These are phyloP conservation scores for Papilionanthe hybrid DNA, from an alignment of 116 monocot species.

Conservation along the genomic window DNA sequence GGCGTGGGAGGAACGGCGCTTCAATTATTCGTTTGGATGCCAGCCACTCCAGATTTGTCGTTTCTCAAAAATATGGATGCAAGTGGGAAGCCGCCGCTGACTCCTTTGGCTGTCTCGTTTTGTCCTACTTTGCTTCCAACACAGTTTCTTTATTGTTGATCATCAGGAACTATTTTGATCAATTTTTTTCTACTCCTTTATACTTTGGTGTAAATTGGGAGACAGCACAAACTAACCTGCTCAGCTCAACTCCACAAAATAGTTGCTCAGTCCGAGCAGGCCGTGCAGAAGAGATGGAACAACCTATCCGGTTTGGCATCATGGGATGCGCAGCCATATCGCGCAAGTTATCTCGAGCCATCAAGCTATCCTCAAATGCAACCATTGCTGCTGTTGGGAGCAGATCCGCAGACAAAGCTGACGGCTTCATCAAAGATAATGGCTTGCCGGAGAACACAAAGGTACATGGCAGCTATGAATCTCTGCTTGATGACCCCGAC, in stretches of 20 bases:
- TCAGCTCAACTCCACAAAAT: too few species aligned
- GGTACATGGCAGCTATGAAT: constrained; percentile 64
- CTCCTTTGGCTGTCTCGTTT: too few species aligned
- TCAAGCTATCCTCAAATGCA: constrained; percentile 53
- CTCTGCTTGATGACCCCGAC: constrained; percentile 44
- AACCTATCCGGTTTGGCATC: constrained; percentile 57
- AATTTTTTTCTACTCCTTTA: too few species aligned
- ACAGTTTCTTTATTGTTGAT: too few species aligned
- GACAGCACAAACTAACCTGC: neutral
- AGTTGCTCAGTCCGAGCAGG: neutral
- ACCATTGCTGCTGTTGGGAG: constrained; percentile 62
- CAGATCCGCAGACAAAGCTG: constrained; percentile 49
- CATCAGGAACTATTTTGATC: too few species aligned
- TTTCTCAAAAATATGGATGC: too few species aligned
- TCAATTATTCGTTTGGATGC: too few species aligned
- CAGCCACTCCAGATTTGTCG: too few species aligned
- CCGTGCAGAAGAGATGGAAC: neutral
- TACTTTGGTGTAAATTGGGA: neutral
- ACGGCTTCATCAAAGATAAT: constrained; percentile 47
- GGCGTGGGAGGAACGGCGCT: too few species aligned
- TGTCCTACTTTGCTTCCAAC: too few species aligned
- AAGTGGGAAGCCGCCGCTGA: too few species aligned
- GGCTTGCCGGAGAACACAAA: constrained; percentile 22
- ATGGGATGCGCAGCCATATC: constrained; percentile 78
- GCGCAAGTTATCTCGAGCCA: constrained; percentile 65